Conservation (phyloP, 139 green algal genomes). For the Micractinium sp. region DNA sequence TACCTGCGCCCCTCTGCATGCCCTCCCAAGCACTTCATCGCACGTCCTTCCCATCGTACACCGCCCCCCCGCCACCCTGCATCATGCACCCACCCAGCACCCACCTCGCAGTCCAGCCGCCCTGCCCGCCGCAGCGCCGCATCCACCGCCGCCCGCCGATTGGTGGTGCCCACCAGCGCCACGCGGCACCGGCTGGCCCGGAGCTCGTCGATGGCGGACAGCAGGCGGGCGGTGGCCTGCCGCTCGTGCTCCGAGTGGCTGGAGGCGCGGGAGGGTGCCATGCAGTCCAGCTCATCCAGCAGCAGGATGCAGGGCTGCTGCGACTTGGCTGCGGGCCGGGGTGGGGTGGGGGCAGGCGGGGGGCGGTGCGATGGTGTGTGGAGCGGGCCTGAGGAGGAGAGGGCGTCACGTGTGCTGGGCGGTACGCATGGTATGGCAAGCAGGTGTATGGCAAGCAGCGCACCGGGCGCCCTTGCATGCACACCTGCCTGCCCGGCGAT, state of each 20-base stretch:
- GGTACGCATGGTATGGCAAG: no score
- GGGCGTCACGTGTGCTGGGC: no score
- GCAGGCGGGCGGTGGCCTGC: constrained; percentile 19
- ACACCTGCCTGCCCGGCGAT: background rate
- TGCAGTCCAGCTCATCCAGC: constrained; percentile 69
- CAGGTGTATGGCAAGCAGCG: background rate
- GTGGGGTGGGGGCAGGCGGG: background rate
- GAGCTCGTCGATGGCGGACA: constrained; percentile 42
- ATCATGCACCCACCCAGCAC: background rate
- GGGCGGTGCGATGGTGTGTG: background rate
- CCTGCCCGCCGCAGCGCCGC: constrained; percentile 86
- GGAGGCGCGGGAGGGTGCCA: constrained; percentile 46
- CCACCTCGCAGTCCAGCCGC: constrained; percentile 55
- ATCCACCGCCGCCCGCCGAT: constrained; percentile 93
- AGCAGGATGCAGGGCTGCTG: constrained; percentile 87
- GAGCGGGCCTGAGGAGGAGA: no score
- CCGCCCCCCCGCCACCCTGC: background rate
- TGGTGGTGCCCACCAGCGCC: constrained; percentile 81
- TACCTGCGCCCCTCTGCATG: no score
- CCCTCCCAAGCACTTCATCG: no score
- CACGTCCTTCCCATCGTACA: background rate
- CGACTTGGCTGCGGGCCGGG: constrained; percentile 53
- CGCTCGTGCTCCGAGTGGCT: background rate
- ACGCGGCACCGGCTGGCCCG: constrained; percentile 30
- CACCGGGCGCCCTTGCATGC: no score